Conservation (phyloP, 768 basidiomycete species). For the Candolleomyces eurysporus region DNA sequence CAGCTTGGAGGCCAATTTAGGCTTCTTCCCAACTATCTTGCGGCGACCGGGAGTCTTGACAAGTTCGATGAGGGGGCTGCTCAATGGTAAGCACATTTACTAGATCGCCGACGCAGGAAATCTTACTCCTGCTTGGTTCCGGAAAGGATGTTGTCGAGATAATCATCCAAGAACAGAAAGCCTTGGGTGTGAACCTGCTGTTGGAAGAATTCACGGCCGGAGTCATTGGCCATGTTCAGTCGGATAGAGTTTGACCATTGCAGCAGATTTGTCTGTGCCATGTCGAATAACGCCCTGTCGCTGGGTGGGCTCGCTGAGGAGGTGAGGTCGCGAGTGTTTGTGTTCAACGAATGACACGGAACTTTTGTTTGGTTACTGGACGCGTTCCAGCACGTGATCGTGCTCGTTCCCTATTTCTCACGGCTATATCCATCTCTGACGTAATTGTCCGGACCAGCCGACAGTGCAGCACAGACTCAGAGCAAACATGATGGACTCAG, state of each 20-base stretch:
- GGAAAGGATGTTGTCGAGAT: slow-evolving; percentile 68
- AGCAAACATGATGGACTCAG: too few relatives aligned
- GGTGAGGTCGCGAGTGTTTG: not conserved
- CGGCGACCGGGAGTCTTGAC: slow-evolving; percentile 83
- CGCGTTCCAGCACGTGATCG: slow-evolving; percentile 15
- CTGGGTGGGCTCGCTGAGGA: not conserved
- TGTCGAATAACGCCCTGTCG: slow-evolving; percentile 10
- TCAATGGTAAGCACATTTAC: not conserved
- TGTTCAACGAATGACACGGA: not conserved
- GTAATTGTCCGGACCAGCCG: not conserved
- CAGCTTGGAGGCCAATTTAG: slow-evolving; percentile 48
- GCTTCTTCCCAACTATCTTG: slow-evolving; percentile 51
- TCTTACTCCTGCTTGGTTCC: slow-evolving; percentile 67
- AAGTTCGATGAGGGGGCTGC: slow-evolving; percentile 71
- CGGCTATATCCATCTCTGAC: not conserved
- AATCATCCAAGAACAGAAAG: slow-evolving; percentile 77
- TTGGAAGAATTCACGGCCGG: slow-evolving; percentile 66
- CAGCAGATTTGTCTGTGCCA: slow-evolving; percentile 54
- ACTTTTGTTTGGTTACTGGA: not conserved
- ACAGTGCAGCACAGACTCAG: too few relatives aligned
- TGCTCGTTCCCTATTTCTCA: not conserved
- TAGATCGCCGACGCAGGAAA: not conserved
- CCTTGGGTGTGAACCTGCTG: slow-evolving; percentile 75
- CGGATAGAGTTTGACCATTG: slow-evolving; percentile 70
- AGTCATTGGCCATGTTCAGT: slow-evolving; percentile 67